Conservation (phyloP, 2,329 filamentous ascomycete species). For the Fusarium sp. region DNA sequence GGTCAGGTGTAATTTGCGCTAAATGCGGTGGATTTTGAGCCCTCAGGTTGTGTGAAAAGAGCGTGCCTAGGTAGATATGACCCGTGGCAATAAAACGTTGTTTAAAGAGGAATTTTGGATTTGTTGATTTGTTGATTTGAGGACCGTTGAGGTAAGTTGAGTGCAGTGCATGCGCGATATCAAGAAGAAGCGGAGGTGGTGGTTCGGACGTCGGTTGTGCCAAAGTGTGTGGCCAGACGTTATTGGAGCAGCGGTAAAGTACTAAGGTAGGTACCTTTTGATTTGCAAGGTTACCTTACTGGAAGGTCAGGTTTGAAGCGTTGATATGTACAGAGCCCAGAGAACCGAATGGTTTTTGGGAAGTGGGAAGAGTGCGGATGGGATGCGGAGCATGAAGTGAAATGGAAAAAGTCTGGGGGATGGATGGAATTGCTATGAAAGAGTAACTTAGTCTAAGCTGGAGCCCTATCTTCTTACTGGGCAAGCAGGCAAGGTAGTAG, state of each 20-base stretch:
- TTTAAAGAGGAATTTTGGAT: conserved; percentile 19
- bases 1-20: conserved; percentile 29
- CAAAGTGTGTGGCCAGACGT: conserved; percentile 28
- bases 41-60: conserved; percentile 19
- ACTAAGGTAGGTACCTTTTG: conserved; percentile 1
- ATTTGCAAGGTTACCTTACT: conserved; percentile 20
- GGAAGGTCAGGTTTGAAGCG: conserved; percentile 25
- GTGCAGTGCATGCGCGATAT: conserved; percentile 33
- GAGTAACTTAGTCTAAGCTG: background rate
- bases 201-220: conserved; percentile 27
- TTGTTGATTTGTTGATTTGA: conserved; percentile 23
- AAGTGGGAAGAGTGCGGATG: background rate
- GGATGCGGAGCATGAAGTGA: conserved; percentile 20
- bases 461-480: background rate
- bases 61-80: conserved; percentile 12
- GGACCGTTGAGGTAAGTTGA: conserved; percentile 3
- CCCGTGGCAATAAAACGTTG: conserved; percentile 16
- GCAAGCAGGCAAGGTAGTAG: background rate
- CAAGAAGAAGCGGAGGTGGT: conserved; percentile 24
- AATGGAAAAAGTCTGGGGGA: conserved; percentile 26
- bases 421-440: conserved; percentile 29
- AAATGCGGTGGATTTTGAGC: conserved; percentile 30
- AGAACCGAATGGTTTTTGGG: background rate
- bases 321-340: conserved; percentile 10
- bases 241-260: background rate